Base-by-base conservation (phyloP, 2,329 filamentous ascomycete genomes). In the Fusarium oxysporum region DNA sequence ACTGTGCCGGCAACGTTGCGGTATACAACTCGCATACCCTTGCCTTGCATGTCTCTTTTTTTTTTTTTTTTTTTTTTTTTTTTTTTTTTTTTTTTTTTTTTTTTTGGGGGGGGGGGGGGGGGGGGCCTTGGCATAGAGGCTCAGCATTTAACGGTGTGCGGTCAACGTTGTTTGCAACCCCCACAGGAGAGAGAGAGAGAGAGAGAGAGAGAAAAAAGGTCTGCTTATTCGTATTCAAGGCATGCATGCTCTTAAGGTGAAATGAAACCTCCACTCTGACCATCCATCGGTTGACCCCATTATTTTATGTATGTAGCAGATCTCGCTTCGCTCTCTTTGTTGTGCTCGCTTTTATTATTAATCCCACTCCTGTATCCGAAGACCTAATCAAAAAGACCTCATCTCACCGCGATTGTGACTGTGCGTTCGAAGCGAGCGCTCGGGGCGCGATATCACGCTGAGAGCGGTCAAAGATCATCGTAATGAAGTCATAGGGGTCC, bases 401-500 rank as follows among this genome's bases (percentile, higher is more conserved):
- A 62, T 53, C 66, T 75, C 72, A 72, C 72, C 74, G 74, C 62
- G 70, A 64, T 65, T 73, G 57, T 75, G 71, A 72, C 67, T 71
- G 70, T 70, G 65, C 64, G 59, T 58, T 64, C 32, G 63, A 73
- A 76, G 72, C 72, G 70, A 74, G 70, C 65, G 60, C 70, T 72
- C 30, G 60, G 65, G 56, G 41, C 57, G 30, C 67, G 60, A 55
- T 43, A 57, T 48, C 64, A 62, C 62, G 44, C 61, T 70, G 47
- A 61, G 67, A 50, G 38, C 37, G 44, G 65, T 57, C 62, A 56
- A 64, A 70, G 62, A 61, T 53, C 48, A 61, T 47, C 53, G n/a
- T 53, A 10, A 79, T 79, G 77, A 78, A 76, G 76, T 79, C 77
- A 79, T 79, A 79, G 65, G 77, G 77, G 75, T 79, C 77, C 63